A percentile compares a stretch with the other conserved stretches of the same genome.
phyloP scores from a whole-genome alignment of 2,329 filamentous ascomycete genomes.

The Exophiala phaeomuriformis region DNA sequence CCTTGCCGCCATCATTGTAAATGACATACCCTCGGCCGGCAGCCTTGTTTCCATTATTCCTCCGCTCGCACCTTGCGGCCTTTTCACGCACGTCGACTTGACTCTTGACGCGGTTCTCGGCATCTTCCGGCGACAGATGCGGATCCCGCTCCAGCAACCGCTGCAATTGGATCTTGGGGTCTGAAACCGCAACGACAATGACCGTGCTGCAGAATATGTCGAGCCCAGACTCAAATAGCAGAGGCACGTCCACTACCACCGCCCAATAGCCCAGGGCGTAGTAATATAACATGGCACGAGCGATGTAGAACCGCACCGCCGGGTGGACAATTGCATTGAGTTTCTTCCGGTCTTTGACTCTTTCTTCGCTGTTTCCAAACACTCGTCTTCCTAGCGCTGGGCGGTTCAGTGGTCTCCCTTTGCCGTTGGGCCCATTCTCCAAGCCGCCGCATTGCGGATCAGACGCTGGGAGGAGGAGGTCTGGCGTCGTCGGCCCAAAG shows the following conservation, averaged over 20 bases:
- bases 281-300: constrained; percentile 60
- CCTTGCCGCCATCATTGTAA: constrained; percentile 77
- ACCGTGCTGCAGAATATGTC: constrained; percentile 80
- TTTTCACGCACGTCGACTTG: constrained; percentile 83
- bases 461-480: constrained; percentile 62
- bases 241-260: constrained; percentile 82
- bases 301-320: constrained; percentile 76
- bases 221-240: constrained; percentile 82
- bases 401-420: constrained; percentile 71
- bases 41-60: constrained; percentile 45
- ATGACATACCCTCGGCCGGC: constrained; percentile 64
- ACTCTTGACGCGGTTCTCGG: constrained; percentile 73
- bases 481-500: constrained; percentile 76
- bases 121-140: constrained; percentile 77
- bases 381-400: constrained; percentile 77
- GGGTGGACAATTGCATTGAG: constrained; percentile 92
- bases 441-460: constrained; percentile 31
- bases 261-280: constrained; percentile 77
- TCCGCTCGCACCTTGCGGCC: constrained; percentile 63
- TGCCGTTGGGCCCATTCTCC: constrained; percentile 35
- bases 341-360: constrained; percentile 62
- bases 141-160: constrained; percentile 67
- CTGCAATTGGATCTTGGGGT: constrained; percentile 74
- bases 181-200: constrained; percentile 75
- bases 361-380: constrained; percentile 70